Percentiles rank a stretch among this genome's conserved stretches.
phyloP scores from a whole-genome alignment of 2,329 filamentous ascomycete genomes.

The Fusarium coicis region DNA sequence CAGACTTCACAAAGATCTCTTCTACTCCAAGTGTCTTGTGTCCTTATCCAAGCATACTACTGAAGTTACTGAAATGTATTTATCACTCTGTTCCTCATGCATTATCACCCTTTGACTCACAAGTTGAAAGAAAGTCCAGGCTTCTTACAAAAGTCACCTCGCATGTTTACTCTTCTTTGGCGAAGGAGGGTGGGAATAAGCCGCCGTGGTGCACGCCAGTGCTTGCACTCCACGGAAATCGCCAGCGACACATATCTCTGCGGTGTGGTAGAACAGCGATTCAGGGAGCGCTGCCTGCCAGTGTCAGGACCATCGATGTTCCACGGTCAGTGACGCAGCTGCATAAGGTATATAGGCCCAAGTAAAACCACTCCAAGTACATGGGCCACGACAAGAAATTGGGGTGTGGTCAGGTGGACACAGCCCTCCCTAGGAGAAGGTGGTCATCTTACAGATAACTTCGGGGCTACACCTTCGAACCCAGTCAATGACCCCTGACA shows the following conservation, averaged over 20 bases:
- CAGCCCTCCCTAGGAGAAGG: not conserved
- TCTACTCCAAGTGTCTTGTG: not conserved
- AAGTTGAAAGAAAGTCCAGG: no score
- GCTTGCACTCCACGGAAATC: no score
- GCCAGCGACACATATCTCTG: rapidly evolving
- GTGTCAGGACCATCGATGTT: not conserved
- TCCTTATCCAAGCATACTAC: not conserved
- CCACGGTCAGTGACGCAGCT: not conserved
- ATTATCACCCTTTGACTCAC: not conserved
- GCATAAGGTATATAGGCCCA: not conserved
- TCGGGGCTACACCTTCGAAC: not conserved
- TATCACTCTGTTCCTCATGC: rapidly evolving
- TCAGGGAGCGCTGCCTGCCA: no score
- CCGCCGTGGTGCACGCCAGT: not conserved
- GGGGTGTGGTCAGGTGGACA: not conserved
- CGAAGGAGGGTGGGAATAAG: not conserved
- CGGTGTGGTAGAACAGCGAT: no score
- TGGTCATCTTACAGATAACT: not conserved
- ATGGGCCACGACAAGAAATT: not conserved
- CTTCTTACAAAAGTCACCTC: not conserved
- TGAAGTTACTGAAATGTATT: not conserved
- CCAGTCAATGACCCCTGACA: not conserved
- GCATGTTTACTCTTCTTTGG: rapidly evolving
- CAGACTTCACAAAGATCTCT: not conserved
- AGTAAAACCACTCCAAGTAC: not conserved